Base-by-base conservation (phyloP, 257 asterid genomes). In the Plantago ovata region DNA sequence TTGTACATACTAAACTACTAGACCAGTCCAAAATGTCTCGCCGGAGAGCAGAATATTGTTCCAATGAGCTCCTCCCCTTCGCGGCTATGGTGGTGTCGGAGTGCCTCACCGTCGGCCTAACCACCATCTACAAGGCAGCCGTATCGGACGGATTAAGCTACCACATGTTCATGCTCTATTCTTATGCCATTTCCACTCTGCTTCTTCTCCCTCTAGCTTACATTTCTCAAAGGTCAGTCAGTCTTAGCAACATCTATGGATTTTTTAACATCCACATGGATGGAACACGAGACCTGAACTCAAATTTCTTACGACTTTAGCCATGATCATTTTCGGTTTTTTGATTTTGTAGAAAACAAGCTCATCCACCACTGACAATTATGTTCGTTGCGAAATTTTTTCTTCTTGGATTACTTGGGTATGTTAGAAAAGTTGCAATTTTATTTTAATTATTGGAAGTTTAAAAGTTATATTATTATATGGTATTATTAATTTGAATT, bases 401-500 rank as follows among this genome's bases (percentile, higher is more conserved):
- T 62, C 43, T 75, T 11, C 67, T 75, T 43, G 66, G 75, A 36
- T 52, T 75, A 1, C 20, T 75, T 42, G 81, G 81, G 75, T 75
- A 60, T 6, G 58, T 13, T 40, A 9, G 8, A 1, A 13, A 1
- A 43, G 19, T 20, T 44, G 32, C 55, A 38, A 19, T n/a, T 56
- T n/a, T n/a, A n/a, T n/a, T n/a, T 36, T 20, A 16, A 38, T 28
- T 9, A 2, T 38, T 1, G 1, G 3, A 49, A 40, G 21, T 20
- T 0, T 23, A 42, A 13, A 45, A 6, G 3, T 47, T 47, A 6
- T n/a, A 7, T 9, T 45, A 45, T 12, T 6, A 7, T 45, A 45
- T 11, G 7, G 51, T 7, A 16, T n/a, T 6, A 45, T 45, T 13
- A 1, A 45, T 45, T 45, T 16, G 10, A n/a, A 8, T 16, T 13